Evolutionary conservation across 2,329 filamentous ascomycete genomes (phyloP).

Genomic region (Neofusicoccum laricinum): DNA sequence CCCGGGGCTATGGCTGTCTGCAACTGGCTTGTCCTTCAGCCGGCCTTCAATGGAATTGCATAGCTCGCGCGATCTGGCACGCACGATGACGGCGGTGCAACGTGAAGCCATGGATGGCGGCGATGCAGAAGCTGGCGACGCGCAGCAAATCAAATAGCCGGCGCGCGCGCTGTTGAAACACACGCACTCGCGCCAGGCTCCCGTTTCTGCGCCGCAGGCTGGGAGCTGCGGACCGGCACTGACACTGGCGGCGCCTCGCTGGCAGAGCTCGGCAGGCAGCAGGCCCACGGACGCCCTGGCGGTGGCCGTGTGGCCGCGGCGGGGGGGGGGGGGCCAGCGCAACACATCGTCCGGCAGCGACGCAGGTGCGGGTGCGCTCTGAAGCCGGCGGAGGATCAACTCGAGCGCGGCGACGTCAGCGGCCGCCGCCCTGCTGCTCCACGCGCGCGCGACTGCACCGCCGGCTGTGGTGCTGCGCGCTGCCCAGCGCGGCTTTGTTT

Average conservation of each 20-base stretch:
- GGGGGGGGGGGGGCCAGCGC: too few relatives aligned
- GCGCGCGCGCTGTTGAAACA: conserved; percentile 5
- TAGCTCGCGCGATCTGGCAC: too few relatives aligned
- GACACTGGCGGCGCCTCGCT: not conserved
- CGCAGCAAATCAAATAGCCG: not conserved
- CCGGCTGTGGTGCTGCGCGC: not conserved
- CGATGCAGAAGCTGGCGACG: not conserved
- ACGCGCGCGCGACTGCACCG: conserved; percentile 2
- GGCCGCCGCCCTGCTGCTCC: not conserved
- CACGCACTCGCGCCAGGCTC: not conserved
- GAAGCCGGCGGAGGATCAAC: not conserved
- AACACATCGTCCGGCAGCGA: not conserved
- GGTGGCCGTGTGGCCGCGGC: too few relatives aligned
- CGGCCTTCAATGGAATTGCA: not conserved
- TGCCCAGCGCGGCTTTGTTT: not conserved
- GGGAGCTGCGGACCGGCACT: too few relatives aligned
- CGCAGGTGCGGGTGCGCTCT: not conserved
- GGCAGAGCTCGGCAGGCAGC: not conserved
- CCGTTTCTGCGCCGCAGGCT: not conserved
- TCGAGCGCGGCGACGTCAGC: conserved; percentile 5
- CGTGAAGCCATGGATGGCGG: not conserved
- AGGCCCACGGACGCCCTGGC: not conserved
- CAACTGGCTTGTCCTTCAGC: conserved; percentile 6
- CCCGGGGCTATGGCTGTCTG: not conserved
- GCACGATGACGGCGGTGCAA: too few relatives aligned